Conservation (phyloP, 495 filamentous ascomycete species). For the Chaetomidium leptoderma region DNA sequence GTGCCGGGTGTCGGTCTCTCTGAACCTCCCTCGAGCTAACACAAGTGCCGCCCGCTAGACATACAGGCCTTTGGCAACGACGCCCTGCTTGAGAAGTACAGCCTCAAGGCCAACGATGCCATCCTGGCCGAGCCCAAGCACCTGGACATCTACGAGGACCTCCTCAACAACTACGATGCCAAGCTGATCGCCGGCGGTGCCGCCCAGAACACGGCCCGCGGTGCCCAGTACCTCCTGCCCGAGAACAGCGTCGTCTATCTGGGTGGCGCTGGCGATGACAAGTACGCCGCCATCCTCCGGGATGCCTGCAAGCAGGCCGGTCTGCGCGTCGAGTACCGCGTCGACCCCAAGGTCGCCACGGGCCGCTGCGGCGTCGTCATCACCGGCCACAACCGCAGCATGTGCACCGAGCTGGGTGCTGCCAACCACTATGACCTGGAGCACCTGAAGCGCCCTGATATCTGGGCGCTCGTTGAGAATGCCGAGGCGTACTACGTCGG, state of each 20-base stretch:
- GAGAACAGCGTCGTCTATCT: slow-evolving; percentile 84
- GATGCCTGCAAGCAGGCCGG: slow-evolving; percentile 74
- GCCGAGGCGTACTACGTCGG: slow-evolving; percentile 88
- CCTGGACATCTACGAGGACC: slow-evolving; percentile 82
- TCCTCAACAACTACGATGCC: slow-evolving; percentile 77
- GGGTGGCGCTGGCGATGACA: slow-evolving; percentile 87
- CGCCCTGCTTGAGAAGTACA: slow-evolving; percentile 83
- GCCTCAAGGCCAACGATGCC: slow-evolving; percentile 90
- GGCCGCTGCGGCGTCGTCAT: slow-evolving; percentile 96
- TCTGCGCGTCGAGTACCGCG: slow-evolving; percentile 86
- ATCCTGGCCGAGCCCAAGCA: slow-evolving; percentile 94
- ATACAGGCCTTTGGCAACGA: slow-evolving; percentile 84
- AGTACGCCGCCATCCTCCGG: slow-evolving; percentile 79
- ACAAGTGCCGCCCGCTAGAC: slow-evolving; percentile 49
- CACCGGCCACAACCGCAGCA: slow-evolving; percentile 84
- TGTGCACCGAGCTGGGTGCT: slow-evolving; percentile 94
- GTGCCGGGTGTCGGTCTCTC: background rate
- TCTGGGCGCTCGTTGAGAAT: slow-evolving; percentile 86
- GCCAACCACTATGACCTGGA: slow-evolving; percentile 96
- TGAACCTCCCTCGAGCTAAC: background rate
- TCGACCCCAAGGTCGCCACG: slow-evolving; percentile 75
- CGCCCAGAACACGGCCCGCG: slow-evolving; percentile 96
- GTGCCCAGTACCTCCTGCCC: slow-evolving; percentile 92
- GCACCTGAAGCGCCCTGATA: slow-evolving; percentile 83
- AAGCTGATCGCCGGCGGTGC: slow-evolving; percentile 96